Evolutionary conservation across 441 rosid species (phyloP).

Genomic region (Cnidoscolus chayamansa): DNA sequence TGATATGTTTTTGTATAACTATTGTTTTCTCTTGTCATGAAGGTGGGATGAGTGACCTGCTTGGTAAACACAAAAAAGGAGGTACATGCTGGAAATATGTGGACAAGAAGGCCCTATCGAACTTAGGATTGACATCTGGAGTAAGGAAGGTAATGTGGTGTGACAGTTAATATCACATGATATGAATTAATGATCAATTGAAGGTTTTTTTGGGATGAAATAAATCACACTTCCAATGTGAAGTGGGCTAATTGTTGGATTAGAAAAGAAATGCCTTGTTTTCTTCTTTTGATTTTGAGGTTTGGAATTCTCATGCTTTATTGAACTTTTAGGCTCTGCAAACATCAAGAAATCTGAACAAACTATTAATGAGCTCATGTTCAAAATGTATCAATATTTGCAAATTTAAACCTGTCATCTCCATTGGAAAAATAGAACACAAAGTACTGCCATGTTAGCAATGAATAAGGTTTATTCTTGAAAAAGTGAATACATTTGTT

Average conservation of each 20-base stretch:
- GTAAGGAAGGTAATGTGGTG: conserved; percentile 65
- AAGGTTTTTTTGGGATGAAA: not conserved
- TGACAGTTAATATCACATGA: not conserved
- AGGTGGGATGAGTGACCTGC: conserved; percentile 36
- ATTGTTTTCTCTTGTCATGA: conserved; percentile 21
- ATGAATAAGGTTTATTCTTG: not conserved
- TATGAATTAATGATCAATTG: conserved; percentile 11
- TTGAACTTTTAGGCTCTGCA: not conserved
- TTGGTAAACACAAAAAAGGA: conserved; percentile 37
- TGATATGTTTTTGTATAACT: not conserved
- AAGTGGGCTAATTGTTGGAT: not conserved
- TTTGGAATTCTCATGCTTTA: not conserved
- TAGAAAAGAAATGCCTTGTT: not conserved
- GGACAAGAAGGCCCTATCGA: conserved; percentile 51
- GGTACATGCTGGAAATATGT: conserved; percentile 51
- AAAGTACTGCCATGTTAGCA: not conserved
- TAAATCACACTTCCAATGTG: not conserved
- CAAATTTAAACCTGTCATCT: not conserved
- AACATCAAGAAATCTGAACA: not conserved
- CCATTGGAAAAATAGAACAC: not conserved
- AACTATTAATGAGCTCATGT: not conserved
- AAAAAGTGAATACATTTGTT: not conserved
- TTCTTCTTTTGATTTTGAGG: not conserved
- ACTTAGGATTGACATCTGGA: conserved; percentile 79
- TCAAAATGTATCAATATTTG: not conserved